Conservation (phyloP, 148 eudicot genomes). For the Camellia japonica region DNA sequence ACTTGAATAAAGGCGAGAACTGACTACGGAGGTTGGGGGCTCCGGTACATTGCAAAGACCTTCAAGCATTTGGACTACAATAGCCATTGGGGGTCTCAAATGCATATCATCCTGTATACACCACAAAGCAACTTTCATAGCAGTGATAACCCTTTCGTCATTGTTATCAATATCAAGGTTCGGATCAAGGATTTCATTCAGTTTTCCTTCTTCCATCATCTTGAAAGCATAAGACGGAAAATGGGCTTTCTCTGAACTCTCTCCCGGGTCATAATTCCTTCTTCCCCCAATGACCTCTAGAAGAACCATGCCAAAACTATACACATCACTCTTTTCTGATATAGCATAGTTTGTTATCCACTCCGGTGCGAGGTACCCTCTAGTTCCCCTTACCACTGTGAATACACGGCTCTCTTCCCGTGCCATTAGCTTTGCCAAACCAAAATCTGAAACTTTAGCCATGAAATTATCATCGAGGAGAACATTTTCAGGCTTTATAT, state of each 20-base stretch:
- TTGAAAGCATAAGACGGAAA: constrained; percentile 34
- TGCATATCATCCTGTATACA: constrained; percentile 35
- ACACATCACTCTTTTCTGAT: constrained; percentile 33
- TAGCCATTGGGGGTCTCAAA: constrained; percentile 33
- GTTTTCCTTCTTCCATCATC: constrained; percentile 30
- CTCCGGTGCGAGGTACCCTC: constrained; percentile 38
- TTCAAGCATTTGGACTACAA: constrained; percentile 39
- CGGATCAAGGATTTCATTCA: constrained; percentile 21
- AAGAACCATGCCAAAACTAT: constrained; percentile 26
- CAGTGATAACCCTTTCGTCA: constrained; percentile 16
- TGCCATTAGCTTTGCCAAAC: constrained; percentile 28
- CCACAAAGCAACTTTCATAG: constrained; percentile 31
- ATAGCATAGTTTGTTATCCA: constrained; percentile 31
- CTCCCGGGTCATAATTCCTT: constrained; percentile 25
- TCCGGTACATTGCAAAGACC: constrained; percentile 26
- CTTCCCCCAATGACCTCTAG: constrained; percentile 36
- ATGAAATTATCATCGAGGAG: constrained; percentile 25
- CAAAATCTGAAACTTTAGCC: constrained; percentile 30
- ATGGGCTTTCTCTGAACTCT: constrained; percentile 31
- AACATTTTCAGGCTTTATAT: constrained; percentile 26
- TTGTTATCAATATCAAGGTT: constrained; percentile 8
- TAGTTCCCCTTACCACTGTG: constrained; percentile 28
- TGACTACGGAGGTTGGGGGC: constrained; percentile 19
- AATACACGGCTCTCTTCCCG: constrained; percentile 28
- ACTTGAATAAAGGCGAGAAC: constrained; percentile 14